phyloP scores from a whole-genome alignment of 306 rosid genomes.

The Prunus armeniaca region DNA sequence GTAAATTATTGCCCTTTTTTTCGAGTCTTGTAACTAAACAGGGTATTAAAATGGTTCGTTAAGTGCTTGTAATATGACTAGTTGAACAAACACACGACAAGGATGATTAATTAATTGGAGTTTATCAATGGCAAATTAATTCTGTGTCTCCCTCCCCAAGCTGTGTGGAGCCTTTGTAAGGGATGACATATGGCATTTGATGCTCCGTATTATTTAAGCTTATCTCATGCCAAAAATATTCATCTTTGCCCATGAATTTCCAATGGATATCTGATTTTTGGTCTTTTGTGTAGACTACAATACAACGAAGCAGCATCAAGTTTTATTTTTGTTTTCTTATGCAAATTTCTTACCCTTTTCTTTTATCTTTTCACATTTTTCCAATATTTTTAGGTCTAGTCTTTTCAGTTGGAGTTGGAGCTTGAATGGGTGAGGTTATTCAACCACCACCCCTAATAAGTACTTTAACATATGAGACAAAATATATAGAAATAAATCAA shows the following conservation, averaged over 20 bases:
- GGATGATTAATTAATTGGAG: neutral
- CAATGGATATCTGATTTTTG: conserved; percentile 4
- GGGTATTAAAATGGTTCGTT: too few relatives aligned
- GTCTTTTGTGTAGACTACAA: conserved; percentile 2
- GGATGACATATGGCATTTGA: too few relatives aligned
- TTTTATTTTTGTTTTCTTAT: conserved; percentile 3
- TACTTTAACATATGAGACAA: neutral
- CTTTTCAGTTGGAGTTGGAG: too few relatives aligned
- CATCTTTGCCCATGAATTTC: conserved; percentile 9
- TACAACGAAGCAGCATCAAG: conserved; percentile 12
- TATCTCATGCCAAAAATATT: conserved; percentile 18
- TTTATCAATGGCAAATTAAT: neutral
- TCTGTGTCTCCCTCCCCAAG: conserved; percentile 15
- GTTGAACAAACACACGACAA: too few relatives aligned
- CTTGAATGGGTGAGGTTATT: too few relatives aligned
- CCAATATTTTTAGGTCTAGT: neutral
- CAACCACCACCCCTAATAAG: neutral
- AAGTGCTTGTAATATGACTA: too few relatives aligned
- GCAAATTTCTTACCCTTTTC: too few relatives aligned
- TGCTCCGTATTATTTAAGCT: neutral
- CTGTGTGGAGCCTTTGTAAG: neutral
- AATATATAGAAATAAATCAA: neutral
- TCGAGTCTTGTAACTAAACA: too few relatives aligned
- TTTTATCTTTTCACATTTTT: too few relatives aligned
- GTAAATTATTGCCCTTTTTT: too few relatives aligned